These are phyloP conservation scores for Allomyces javanicus DNA, from an alignment of 192 early-diverging fungal genomes.

Conservation along the genomic window DNA sequence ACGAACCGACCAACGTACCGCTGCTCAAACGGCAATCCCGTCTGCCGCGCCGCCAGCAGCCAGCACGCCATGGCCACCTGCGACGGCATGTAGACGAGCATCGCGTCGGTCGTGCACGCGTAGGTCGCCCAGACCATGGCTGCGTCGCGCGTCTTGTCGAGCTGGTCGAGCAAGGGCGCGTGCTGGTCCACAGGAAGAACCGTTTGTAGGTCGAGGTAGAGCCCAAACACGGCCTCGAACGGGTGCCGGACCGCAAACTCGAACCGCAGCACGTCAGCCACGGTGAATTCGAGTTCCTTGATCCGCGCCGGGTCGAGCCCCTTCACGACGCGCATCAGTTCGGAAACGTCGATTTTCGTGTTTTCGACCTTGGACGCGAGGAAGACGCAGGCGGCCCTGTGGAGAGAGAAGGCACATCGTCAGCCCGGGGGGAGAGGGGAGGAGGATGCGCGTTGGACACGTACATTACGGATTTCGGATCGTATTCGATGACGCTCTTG, in stretches of 20 bases:
- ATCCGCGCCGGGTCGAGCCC: not conserved
- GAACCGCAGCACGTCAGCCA: not conserved
- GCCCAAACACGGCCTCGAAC: not conserved
- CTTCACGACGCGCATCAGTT: not conserved
- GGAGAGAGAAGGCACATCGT: not conserved
- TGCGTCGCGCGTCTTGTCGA: not conserved
- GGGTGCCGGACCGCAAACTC: not conserved
- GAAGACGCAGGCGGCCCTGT: not conserved
- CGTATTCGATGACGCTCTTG: not conserved
- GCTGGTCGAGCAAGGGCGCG: not conserved
- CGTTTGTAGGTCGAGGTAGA: not conserved
- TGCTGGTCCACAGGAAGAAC: not conserved
- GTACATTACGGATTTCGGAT: not conserved
- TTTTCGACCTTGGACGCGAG: not conserved
- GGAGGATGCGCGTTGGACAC: not conserved
- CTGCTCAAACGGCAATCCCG: not conserved
- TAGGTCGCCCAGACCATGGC: not conserved
- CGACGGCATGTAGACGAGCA: not conserved
- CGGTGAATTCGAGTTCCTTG: not conserved
- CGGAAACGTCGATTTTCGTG: not conserved
- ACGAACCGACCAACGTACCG: not conserved
- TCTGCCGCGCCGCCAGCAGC: not conserved
- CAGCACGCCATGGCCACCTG: not conserved
- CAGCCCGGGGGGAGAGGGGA: not conserved
- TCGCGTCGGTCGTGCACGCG: not conserved